Evolutionary conservation across 495 filamentous ascomycete species (phyloP), one percentile per base, ranked within the genome.

Genomic region (Zalerion maritima): DNA sequence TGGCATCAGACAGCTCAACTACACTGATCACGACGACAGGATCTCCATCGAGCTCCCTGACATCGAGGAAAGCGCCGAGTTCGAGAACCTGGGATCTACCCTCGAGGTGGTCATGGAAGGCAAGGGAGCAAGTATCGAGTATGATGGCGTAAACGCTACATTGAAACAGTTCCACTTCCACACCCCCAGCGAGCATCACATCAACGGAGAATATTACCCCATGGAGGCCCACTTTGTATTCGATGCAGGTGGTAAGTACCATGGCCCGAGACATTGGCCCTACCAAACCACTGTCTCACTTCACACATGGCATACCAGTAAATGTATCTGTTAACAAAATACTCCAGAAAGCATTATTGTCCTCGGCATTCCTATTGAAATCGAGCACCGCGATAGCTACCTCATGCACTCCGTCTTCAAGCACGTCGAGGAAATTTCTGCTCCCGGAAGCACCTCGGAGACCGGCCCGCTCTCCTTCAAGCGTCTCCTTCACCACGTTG

Each of bases 161-260:
- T 56, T 81, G 12, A 47, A 59, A 21, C 75, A 81, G 40, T 78
- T 77, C 54, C 75, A 81, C 45, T 73, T 79, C 48, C 75, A 81
- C 42, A 67, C 74, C 8, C 75, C 76, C 5, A 66, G 63, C 42
- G 76, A 81, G 54, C 76, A 80, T 43, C 60, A 58, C 31, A 43
- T 81, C 11, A 54, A 63, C 38, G 47, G 20, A 45, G 71, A 71
- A 42, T 58, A 64, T 40, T 69, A 52, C 31, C 67, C 67, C 5
- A 38, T 78, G 49, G 75, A 80, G 47, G 57, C 68, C 48, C 75
- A 80, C 49, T 69, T 78, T 53, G 73, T 80, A 19, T 73, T 71
- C 40, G 57, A 65, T 43, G 55, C 54, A 24, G 26, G 47, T 8
- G 45, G 62, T 65, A 50, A 14, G 53, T 50, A 11, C 11, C 7